A percentile compares a stretch with the other conserved stretches of the same genome.
These are phyloP conservation scores for Coniochaeta hoffmannii DNA, from an alignment of 2,329 filamentous ascomycete genomes.

Conservation along the genomic window DNA sequence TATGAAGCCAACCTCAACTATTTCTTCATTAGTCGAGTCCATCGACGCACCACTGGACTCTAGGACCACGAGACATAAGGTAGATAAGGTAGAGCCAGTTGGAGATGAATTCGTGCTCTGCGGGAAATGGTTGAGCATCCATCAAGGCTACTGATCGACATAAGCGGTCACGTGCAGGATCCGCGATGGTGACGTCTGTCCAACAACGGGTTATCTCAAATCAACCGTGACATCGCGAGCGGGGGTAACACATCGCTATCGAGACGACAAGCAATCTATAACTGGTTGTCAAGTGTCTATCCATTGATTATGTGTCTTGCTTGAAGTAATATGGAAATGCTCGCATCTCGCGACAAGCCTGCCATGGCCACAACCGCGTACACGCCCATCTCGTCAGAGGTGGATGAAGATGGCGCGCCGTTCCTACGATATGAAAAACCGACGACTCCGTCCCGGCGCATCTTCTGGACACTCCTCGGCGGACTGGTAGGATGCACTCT, in stretches of 20 bases:
- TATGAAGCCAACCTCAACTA: too few relatives aligned
- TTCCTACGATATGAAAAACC: background rate
- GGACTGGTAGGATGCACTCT: background rate
- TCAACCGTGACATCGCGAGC: background rate
- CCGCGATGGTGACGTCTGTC: background rate
- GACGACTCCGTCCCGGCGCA: background rate
- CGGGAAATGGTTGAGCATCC: background rate
- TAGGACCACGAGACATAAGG: too few relatives aligned
- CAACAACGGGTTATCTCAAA: background rate
- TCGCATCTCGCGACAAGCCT: background rate
- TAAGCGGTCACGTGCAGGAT: background rate
- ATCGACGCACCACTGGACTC: too few relatives aligned
- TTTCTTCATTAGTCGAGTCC: too few relatives aligned
- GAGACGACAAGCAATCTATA: background rate
- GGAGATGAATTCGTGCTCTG: too few relatives aligned
- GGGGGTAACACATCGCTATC: background rate
- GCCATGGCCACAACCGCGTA: background rate
- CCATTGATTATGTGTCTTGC: background rate
- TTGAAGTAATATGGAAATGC: background rate
- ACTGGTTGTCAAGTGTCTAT: background rate
- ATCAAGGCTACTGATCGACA: background rate
- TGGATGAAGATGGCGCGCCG: background rate
- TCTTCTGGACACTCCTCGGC: background rate
- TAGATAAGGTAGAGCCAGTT: too few relatives aligned
- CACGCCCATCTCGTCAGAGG: background rate